Evolutionary conservation across 2,329 filamentous ascomycete genomes (phyloP), one percentile per base, ranked within the genome.

Genomic region (Fusarium nurragi): DNA sequence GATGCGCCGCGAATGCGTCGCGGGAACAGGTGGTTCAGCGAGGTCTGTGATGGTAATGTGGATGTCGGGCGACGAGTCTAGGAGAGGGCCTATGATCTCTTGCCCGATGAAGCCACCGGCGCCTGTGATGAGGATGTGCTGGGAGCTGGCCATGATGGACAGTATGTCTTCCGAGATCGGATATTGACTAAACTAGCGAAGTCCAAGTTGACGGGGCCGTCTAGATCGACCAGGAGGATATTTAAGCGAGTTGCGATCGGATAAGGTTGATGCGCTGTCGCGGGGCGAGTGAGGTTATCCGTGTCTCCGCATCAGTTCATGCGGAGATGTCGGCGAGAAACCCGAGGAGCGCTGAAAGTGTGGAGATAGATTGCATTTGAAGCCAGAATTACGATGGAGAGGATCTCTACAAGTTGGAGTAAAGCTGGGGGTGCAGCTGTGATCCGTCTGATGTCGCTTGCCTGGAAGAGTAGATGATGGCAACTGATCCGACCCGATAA

Each of bases 101-200:
- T 89, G 87, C 70, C 87, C 87, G 55, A 90, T 84, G 73, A 90
- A 89, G 58, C 88, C 88, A 40, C 84, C 84, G 9, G 82, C 87
- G 6, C 88, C 87, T 11, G 87, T 90, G 68, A 90, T 87, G 71
- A 89, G 82, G 37, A 90, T 81, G 25, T 71, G 66, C 4, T 64
- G 54, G 11, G 40, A 32, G 18, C 46, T 26, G 21, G 54, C 25
- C 68, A 71, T 71, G 53, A 23, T 65, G 32, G 11, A 48, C 12
- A 6, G n/a, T 30, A n/a, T 26, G 2, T 1, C 14, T 26, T 40
- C 53, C 48, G 44, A 57, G 28, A 47, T 53, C 41, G 54, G 43
- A 25, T 30, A 14, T 14, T 30, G 23, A 13, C 26, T 41, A 26
- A 23, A 18, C 34, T 41, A 34, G 14, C 21, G 37, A 50, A 19